A percentile compares a stretch with the other conserved stretches of the same genome.
Conservation (phyloP, 306 rosid species). For the Citrullus mucosospermus region DNA sequence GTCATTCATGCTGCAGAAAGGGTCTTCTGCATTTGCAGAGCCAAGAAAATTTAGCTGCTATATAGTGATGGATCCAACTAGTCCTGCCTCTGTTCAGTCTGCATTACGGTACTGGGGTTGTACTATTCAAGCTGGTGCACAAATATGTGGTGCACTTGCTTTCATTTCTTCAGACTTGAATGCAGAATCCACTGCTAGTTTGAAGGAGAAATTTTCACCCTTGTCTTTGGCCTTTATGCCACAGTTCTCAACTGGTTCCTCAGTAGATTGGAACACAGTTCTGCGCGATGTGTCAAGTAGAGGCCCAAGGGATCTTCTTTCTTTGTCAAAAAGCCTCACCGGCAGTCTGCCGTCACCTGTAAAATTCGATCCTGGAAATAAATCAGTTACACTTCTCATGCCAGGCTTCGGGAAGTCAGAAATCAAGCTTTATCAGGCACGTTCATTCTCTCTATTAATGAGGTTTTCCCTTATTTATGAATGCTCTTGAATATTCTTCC, state of each 20-base stretch:
- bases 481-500: neutral
- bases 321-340: conserved; percentile 24
- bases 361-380: conserved; percentile 50
- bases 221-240: conserved; percentile 61
- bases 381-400: conserved; percentile 65
- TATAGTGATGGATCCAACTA: conserved; percentile 66
- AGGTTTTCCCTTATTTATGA: neutral
- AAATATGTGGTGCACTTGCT: conserved; percentile 67
- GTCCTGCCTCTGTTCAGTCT: conserved; percentile 44
- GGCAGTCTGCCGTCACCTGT: conserved; percentile 30
- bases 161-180: conserved; percentile 23
- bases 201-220: conserved; percentile 41
- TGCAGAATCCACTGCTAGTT: conserved; percentile 30
- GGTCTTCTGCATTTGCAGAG: conserved; percentile 60
- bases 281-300: conserved; percentile 18
- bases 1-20: conserved; percentile 44
- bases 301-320: conserved; percentile 50
- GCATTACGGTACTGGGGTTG: conserved; percentile 96
- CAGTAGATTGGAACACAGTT: conserved; percentile 46
- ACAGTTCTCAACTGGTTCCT: conserved; percentile 23
- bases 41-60: conserved; percentile 62
- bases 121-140: conserved; percentile 80
- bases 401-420: conserved; percentile 94
- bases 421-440: conserved; percentile 83
- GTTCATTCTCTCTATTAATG: conserved; percentile 4